Base-by-base conservation (phyloP, 305 asterid species). In the Ilex paraguariensis region DNA sequence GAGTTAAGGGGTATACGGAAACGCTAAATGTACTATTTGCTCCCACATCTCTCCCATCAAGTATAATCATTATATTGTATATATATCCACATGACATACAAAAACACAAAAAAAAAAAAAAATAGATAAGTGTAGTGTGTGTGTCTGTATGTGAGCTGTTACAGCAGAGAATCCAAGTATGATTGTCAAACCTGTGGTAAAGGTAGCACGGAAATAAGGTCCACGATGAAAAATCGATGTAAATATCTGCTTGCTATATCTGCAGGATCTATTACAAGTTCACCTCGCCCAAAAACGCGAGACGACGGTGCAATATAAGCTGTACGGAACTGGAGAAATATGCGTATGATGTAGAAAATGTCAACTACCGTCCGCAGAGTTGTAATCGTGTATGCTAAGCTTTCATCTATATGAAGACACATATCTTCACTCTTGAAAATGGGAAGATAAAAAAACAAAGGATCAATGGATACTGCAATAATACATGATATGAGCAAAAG, bases 231-330 rank as follows among this genome's bases (percentile, higher is more conserved):
- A 78, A 90, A 90, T 31, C 97, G 89, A 58, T 66, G 82, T 48
- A 90, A 57, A 60, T 90, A 93, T 57, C 96, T 82, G 31, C 44
- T 62, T 6, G 97, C 99, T 60, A 93, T 93, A 64, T 93, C 84
- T 53, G 65, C 73, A 59, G 96, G 93, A 78, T 93, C 97, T 63
- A 90, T 90, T 54, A 93, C 99, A 54, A 93, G 96, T 65, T 93
- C 99, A 15, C 99, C 99, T 68, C 99, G 79, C 53, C 99, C 99
- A 77, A 93, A 93, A 63, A 93, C 99, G 56, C 99, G 90, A 75
- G 99, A 93, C 32, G 99, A 93, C 62, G 99, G 99, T 36, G 99
- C 99, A 63, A 93, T 87, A 58, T 81, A 93, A 67, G 99, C 99
- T 15, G 99, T 90, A 11, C 95, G 84, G 70, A 93, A 93, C 56